Evolutionary conservation across 306 rosid species (phyloP).

Genomic region (Pachyrhizus erosus): DNA sequence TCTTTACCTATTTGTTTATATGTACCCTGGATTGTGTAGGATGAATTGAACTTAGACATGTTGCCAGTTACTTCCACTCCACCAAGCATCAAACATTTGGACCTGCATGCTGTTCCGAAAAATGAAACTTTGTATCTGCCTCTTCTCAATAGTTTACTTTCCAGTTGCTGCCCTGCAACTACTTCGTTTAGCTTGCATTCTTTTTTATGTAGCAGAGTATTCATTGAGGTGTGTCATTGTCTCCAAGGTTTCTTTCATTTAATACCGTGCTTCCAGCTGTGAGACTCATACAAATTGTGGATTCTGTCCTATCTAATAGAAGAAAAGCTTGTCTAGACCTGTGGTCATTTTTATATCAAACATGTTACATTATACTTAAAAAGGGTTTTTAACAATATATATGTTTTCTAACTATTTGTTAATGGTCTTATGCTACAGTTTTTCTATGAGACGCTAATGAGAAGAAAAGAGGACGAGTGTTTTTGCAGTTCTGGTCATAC

Average conservation of each 20-base stretch:
- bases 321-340: background rate
- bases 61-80: slow-evolving; percentile 12
- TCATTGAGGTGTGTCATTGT: slow-evolving; percentile 36
- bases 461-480: background rate
- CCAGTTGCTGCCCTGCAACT: slow-evolving; percentile 26
- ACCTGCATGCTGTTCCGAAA: background rate
- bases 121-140: background rate
- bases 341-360: background rate
- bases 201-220: background rate
- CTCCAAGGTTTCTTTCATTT: background rate
- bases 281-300: background rate
- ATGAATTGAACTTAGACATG: background rate
- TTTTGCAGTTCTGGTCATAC: slow-evolving; percentile 14
- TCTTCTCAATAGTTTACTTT: slow-evolving; percentile 16
- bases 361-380: background rate
- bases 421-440: slow-evolving; percentile 2
- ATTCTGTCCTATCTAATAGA: background rate
- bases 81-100: slow-evolving; percentile 33
- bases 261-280: background rate
- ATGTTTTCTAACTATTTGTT: slow-evolving; percentile 13
- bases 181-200: background rate
- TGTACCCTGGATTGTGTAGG: slow-evolving; percentile 12
- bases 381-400: background rate
- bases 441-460: slow-evolving; percentile 24
- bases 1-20: too few relatives aligned